Base-by-base conservation (phyloP, 1,139 yeast species). In the Yamadazyma epiphylla region DNA sequence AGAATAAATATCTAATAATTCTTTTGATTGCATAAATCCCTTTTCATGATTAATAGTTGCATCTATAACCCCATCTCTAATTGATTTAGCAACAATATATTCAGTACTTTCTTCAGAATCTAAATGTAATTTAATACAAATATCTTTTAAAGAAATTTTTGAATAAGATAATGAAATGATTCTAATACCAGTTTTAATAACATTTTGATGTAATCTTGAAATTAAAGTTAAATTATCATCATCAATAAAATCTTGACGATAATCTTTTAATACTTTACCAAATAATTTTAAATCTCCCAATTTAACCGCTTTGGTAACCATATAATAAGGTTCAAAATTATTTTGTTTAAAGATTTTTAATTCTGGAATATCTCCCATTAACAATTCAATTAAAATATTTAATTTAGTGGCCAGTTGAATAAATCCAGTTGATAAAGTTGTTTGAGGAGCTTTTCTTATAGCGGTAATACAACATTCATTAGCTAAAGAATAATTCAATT, bases 301-400 rank as follows among this genome's bases (percentile, higher is more conserved):
- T 49, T 94, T 81, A 13, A 94, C 98, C 6, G 98, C 96, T 49
- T 83, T 81, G 17, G 96, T 83, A 24, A 94, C 82, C 41, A 81
- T 82, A 46, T 85, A 79, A 55, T 94, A 94, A 19, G 98, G 95
- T 39, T 69, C 74, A 37, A 88, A 70, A 41, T 53, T 51, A 15
- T 60, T 60, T 11, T 13, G 12, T 49, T 77, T 77, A 70, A 94
- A 91, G 26, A 77, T 74, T 31, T 87, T 73, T 42, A 94, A 70
- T 49, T 87, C 96, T n/a, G 98, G 98, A 47, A 94, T 84, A 49
- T 91, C 98, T 31, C 99, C 98, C 80, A 91, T 89, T 45, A 94
- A 74, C 48, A 94, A 70, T 60, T 94, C 96, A 49, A 91, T 86
- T 33, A 89, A 74, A 40, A 91, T 83, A 52, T 80, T 84, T 45